A percentile compares a stretch with the other conserved stretches of the same genome.
phyloP scores from a whole-genome alignment of 1,139 yeast genomes.

The Taphrina flavorubra region DNA sequence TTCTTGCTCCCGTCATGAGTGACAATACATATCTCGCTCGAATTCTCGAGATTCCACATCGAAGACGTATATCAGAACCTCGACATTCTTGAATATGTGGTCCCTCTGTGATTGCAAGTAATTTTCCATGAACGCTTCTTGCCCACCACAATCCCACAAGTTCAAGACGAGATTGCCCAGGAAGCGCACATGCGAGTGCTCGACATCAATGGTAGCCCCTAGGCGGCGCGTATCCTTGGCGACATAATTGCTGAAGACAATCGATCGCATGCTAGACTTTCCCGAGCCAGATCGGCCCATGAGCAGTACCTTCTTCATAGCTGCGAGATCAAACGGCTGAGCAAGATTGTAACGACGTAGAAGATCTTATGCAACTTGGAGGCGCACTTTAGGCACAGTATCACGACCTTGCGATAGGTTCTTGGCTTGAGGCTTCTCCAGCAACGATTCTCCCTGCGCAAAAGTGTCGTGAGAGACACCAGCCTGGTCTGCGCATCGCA shows the following conservation, averaged over 20 bases:
- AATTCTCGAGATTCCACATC: slow-evolving; percentile 94
- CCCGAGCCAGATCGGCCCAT: slow-evolving; percentile 70
- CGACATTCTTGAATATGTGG: slow-evolving; percentile 93
- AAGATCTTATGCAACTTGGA: too few species aligned
- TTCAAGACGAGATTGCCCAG: slow-evolving; percentile 94
- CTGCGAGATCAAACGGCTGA: not conserved
- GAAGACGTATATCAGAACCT: slow-evolving; percentile 94
- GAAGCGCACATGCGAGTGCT: slow-evolving; percentile 90
- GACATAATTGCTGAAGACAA: slow-evolving; percentile 88
- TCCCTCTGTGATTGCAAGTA: slow-evolving; percentile 85
- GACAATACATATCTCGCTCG: slow-evolving; percentile 70
- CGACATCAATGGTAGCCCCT: slow-evolving; percentile 98
- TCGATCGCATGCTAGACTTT: slow-evolving; percentile 95
- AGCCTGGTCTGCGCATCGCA: not conserved
- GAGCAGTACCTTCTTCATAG: slow-evolving; percentile 40
- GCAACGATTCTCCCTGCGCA: too few species aligned
- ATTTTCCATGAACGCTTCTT: slow-evolving; percentile 94
- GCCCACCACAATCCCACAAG: slow-evolving; percentile 98
- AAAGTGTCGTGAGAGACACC: not conserved
- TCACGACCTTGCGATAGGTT: too few species aligned
- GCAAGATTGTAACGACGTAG: not conserved
- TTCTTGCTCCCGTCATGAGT: not conserved
- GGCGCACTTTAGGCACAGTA: too few species aligned
- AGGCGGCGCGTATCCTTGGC: slow-evolving; percentile 94
- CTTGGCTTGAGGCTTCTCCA: too few species aligned